These are phyloP conservation scores for Nakaseomyces nivariensis DNA, from an alignment of 1,139 yeast genomes.

Conservation along the genomic window DNA sequence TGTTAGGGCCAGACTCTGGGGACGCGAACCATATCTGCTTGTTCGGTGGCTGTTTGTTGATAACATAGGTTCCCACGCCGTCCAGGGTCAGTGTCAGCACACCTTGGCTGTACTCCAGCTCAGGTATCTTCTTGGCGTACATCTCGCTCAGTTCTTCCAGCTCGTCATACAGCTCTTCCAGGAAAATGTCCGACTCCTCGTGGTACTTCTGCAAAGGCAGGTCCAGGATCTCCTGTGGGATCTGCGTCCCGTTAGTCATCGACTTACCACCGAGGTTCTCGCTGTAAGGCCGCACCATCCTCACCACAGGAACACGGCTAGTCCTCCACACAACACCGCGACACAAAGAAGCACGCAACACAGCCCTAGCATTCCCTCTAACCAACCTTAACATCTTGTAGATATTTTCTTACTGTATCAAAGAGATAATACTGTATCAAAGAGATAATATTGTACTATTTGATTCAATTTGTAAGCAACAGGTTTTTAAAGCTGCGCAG, in stretches of 20 bases:
- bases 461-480: too few species aligned
- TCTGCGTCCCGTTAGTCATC: slow-evolving; percentile 41
- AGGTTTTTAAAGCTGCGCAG: too few species aligned
- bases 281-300: background rate
- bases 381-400: background rate
- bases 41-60: slow-evolving; percentile 90
- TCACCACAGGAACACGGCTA: background rate
- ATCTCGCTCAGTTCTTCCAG: slow-evolving; percentile 55
- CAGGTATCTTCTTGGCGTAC: slow-evolving; percentile 43
- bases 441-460: too few species aligned
- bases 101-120: slow-evolving; percentile 76
- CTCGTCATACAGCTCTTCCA: slow-evolving; percentile 54
- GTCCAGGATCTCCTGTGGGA: slow-evolving; percentile 42
- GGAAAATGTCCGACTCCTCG: slow-evolving; percentile 45
- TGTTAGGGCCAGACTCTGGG: slow-evolving; percentile 87
- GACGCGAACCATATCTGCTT: slow-evolving; percentile 89
- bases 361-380: background rate
- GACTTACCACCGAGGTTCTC: background rate
- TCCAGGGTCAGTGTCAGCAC: slow-evolving; percentile 65
- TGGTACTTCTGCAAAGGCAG: slow-evolving; percentile 47
- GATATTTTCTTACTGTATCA: too few species aligned
- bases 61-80: slow-evolving; percentile 68
- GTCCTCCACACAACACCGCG: background rate
- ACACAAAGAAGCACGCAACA: too few species aligned
- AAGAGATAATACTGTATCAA: too few species aligned